These are phyloP conservation scores for Diophrys appendiculata DNA, from an alignment of 73 alveolate species.

Conservation along the genomic window DNA sequence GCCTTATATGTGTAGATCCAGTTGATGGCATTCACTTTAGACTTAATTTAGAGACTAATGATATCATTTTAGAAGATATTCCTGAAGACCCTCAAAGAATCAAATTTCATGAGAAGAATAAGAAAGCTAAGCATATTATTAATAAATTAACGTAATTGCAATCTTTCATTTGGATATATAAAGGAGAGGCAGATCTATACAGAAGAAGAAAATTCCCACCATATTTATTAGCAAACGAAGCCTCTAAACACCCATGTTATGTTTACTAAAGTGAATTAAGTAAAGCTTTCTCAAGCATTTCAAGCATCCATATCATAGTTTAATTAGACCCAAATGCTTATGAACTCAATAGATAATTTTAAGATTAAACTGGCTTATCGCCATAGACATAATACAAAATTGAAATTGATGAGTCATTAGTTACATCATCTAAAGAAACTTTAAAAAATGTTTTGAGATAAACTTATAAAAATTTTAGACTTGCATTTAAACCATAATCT, in stretches of 20 bases:
- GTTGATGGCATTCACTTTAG: neutral
- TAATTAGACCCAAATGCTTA: constrained; percentile 54
- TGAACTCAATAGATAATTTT: constrained; percentile 48
- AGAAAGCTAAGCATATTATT: constrained; percentile 15
- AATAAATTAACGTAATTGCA: constrained; percentile 40
- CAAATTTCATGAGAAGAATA: constrained; percentile 8
- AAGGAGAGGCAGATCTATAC: constrained; percentile 57
- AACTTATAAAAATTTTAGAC: constrained; percentile 28
- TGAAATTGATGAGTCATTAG: constrained; percentile 63
- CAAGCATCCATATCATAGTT: constrained; percentile 53
- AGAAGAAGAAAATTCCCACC: constrained; percentile 63
- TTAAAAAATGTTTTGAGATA: constrained; percentile 69
- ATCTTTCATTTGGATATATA: constrained; percentile 46
- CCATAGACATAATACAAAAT: constrained; percentile 25
- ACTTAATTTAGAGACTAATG: neutral
- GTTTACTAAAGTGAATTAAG: constrained; percentile 69
- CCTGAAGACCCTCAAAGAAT: no score
- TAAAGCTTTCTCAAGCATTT: constrained; percentile 89
- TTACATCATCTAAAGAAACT: constrained; percentile 76
- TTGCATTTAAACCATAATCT: constrained; percentile 44
- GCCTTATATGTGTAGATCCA: constrained; percentile 5
- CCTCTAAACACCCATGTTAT: constrained; percentile 62
- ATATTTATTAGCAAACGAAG: constrained; percentile 53
- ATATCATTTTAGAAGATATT: neutral
- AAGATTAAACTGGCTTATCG: constrained; percentile 10